Base-by-base conservation (phyloP, 768 basidiomycete species). In the Leccinum longicurvipes region DNA sequence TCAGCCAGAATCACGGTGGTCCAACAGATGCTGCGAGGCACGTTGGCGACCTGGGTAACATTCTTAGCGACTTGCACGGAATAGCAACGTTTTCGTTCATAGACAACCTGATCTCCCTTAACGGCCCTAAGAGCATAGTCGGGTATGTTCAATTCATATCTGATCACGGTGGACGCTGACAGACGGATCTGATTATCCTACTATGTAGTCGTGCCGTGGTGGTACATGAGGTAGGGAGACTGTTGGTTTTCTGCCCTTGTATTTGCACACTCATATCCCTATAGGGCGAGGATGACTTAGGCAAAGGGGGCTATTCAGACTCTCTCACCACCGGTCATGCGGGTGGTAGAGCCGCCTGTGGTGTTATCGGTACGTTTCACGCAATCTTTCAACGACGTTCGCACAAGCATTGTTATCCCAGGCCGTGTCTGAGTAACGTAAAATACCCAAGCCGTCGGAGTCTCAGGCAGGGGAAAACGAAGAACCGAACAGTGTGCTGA, bases 261-360 rank as follows among this genome's bases (percentile, higher is more conserved):
- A 17, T 47, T 57, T 59, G 47, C 57, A 50, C 50, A 44, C 47
- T 51, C 28, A 56, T 27, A 36, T 41, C 47, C 49, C 48, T 54
- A 36, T 59, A 85, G 85, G 88, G 89, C 4, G 80, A 81, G 17
- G 91, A 93, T 65, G 91, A 93, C 64, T 77, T 92, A 49, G 91
- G 90, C n/a, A 75, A 72, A 57, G 88, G 89, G 15, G 76, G 73
- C 41, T 78, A 86, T 63, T 74, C 80, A 27, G 89, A 90, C 60
- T 87, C 86, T 21, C 73, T 85, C 54, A 89, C 82, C 67, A 92
- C 89, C 3, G 91, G 91, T 9, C 89, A 92, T 65, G 86, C 91
- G 15, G 86, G 87, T 11, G 83, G 76, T 28, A 77, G 89, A 54
- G 79, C 82, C n/a, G 90, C 91, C 12, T 93, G 91, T 65, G 91